phyloP scores from a whole-genome alignment of 345 rosid genomes.

The Melaleuca alternifolia region DNA sequence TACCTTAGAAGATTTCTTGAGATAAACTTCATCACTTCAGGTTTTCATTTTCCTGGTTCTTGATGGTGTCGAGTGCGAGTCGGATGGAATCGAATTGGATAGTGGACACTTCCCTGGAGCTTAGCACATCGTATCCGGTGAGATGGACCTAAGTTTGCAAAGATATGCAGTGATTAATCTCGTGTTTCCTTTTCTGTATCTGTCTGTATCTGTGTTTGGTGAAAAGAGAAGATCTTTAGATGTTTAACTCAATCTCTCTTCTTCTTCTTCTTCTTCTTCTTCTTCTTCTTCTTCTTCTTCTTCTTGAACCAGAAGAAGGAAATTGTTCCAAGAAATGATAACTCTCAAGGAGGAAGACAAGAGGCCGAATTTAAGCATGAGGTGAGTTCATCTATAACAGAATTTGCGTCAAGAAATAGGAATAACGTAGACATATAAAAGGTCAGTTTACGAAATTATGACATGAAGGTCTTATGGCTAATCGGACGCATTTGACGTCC shows the following conservation, averaged over 20 bases:
- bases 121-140: background rate
- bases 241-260: background rate
- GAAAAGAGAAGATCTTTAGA: background rate
- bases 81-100: background rate
- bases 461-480: background rate
- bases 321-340: background rate
- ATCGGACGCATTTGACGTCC: background rate
- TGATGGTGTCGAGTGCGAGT: background rate
- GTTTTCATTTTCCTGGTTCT: background rate
- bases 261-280: background rate
- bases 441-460: background rate
- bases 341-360: background rate
- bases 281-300: background rate
- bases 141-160: background rate
- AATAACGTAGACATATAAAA: background rate
- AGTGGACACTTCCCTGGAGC: background rate
- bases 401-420: background rate
- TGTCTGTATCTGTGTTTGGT: background rate
- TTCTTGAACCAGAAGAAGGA: background rate
- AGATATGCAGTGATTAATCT: background rate
- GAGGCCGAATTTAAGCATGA: background rate
- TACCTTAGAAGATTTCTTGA: background rate
- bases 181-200: background rate
- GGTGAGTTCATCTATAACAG: background rate
- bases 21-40: background rate